Base-by-base conservation (phyloP, 768 basidiomycete species). In the Antrodiella citrinella region DNA sequence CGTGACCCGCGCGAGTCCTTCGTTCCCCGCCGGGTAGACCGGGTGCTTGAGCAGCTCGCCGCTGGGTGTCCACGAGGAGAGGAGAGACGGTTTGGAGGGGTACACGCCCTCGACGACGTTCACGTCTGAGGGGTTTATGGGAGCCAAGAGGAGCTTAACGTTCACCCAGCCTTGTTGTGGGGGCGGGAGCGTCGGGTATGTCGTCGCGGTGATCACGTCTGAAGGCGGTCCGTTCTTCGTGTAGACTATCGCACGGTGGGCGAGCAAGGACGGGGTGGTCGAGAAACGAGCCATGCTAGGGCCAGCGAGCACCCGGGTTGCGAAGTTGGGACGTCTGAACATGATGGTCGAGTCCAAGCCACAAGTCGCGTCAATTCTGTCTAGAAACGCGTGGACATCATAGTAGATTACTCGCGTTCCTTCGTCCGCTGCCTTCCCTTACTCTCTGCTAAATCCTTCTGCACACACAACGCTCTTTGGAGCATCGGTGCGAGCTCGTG, bases 71-170 rank as follows among this genome's bases (percentile, higher is more conserved):
- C 47, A 68, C 18, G 56, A 63, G 11, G 70, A 61, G 11, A 63
- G 61, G 22, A 64, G 67, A 4, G 56, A 61, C 0, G 86, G 84
- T 52, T 78, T 81, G 7, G 76, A 61, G 0, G 90, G 90, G 59
- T 91, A 91, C n/a, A 86, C 78, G 13, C 89, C 89, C 62, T 91
- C 82, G 26, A 91, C 73, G 49, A 85, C 82, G 53, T 90, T 91
- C 61, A 88, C 64, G 53, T 91, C 90, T 13, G 89, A 80, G 3
- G 88, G 89, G 62, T 91, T 91, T 51, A 91, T 78, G 7, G 89
- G 85, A 4, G 86, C 74, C 19, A 88, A 73, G 11, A 85, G 68
- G 61, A 85, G 79, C 54, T 72, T 75, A 62, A 91, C 62, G 61
- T 86, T 87, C 26, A 81, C 65, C 0, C 82, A 76, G 50, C 70